Conservation (phyloP, 352 stramenopile species). For the Phytophthora palmivora region DNA sequence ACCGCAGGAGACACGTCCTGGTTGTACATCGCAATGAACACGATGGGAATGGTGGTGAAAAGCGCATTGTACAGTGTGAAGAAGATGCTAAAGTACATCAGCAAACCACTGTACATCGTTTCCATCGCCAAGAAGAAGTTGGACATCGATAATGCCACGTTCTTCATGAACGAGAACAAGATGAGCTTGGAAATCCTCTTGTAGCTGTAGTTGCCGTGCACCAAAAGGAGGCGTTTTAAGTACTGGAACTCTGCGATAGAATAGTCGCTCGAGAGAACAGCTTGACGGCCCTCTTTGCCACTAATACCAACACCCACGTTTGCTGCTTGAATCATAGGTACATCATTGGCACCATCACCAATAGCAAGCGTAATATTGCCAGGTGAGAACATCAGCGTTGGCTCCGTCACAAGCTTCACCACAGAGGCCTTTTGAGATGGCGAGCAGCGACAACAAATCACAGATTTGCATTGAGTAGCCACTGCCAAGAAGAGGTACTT, state of each 20-base stretch:
- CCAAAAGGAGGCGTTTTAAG: slow-evolving; percentile 80
- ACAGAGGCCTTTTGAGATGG: slow-evolving; percentile 87
- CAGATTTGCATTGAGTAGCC: slow-evolving; percentile 89
- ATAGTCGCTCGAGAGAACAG: slow-evolving; percentile 87
- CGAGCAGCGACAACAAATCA: slow-evolving; percentile 89
- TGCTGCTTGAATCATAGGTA: slow-evolving; percentile 90
- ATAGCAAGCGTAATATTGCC: slow-evolving; percentile 90
- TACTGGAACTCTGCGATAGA: slow-evolving; percentile 87
- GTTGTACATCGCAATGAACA: slow-evolving; percentile 92
- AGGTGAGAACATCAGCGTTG: slow-evolving; percentile 88
- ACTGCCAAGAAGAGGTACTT: slow-evolving; percentile 91
- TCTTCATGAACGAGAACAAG: slow-evolving; percentile 92
- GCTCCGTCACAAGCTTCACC: slow-evolving; percentile 88
- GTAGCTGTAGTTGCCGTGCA: slow-evolving; percentile 93
- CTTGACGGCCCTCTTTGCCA: slow-evolving; percentile 87
- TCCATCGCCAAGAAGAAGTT: slow-evolving; percentile 88
- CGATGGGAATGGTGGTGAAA: slow-evolving; percentile 91
- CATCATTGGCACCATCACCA: slow-evolving; percentile 87
- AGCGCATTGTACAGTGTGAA: slow-evolving; percentile 92
- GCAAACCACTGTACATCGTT: slow-evolving; percentile 87
- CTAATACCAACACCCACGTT: slow-evolving; percentile 89
- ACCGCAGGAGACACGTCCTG: slow-evolving; percentile 89
- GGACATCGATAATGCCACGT: slow-evolving; percentile 83
- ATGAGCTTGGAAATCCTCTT: slow-evolving; percentile 91
- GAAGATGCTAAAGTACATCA: slow-evolving; percentile 92